A percentile compares a stretch with the other conserved stretches of the same genome.
Evolutionary conservation across 352 stramenopile genomes (phyloP).

Genomic region (Pythium brassicae): DNA sequence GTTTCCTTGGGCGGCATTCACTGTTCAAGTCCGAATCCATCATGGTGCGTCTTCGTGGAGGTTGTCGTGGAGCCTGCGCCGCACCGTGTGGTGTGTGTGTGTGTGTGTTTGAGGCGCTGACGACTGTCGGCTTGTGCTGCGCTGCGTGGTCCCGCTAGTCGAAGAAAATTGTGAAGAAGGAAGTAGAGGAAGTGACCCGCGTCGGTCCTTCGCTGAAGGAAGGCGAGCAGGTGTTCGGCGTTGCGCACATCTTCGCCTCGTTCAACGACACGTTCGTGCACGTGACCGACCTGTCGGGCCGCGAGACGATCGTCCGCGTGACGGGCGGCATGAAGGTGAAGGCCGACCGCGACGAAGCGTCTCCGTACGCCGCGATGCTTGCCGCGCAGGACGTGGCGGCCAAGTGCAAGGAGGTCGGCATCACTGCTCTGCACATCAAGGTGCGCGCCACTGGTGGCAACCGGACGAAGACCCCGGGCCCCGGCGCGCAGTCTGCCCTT

Average conservation of each 20-base stretch:
- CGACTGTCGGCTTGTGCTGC: not conserved
- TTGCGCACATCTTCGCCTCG: constrained; percentile 99
- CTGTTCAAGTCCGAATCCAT: constrained; percentile 85
- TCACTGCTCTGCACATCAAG: constrained; percentile 99
- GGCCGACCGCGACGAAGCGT: constrained; percentile 99
- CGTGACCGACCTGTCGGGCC: constrained; percentile 99
- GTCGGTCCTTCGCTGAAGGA: constrained; percentile 94
- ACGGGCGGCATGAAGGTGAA: constrained; percentile 99
- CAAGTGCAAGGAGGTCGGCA: constrained; percentile 96
- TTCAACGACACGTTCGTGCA: constrained; percentile 99
- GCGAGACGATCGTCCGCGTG: constrained; percentile 99
- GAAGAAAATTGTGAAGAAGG: constrained; percentile 85
- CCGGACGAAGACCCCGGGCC: constrained; percentile 97
- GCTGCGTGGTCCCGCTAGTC: constrained; percentile 24
- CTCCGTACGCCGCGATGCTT: constrained; percentile 99
- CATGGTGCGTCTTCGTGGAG: constrained; percentile 53
- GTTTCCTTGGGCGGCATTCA: constrained; percentile 35
- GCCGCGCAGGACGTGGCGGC: constrained; percentile 98
- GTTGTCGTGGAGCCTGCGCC: not conserved
- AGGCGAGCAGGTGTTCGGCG: constrained; percentile 98
- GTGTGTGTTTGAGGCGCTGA: not conserved
- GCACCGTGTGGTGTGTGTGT: not conserved
- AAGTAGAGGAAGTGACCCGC: constrained; percentile 91
- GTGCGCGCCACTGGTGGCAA: constrained; percentile 99
- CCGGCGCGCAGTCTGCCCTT: constrained; percentile 97